Base-by-base conservation (phyloP, 768 basidiomycete genomes). In the Heimioporus sp. region DNA sequence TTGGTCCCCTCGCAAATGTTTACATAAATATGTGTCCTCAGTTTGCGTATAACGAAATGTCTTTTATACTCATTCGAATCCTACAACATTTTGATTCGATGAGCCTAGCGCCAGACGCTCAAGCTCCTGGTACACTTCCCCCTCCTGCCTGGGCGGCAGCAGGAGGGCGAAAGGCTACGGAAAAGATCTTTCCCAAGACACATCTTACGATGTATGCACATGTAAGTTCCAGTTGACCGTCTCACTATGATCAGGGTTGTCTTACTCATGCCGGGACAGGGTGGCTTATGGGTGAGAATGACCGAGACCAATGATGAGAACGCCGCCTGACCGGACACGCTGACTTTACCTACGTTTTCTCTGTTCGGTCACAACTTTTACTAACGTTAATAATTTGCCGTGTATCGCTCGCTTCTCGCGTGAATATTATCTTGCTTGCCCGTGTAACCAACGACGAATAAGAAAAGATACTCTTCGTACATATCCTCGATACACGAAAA, bases 51-150 rank as follows among this genome's bases (percentile, higher is more conserved):
- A 79, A 81, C 53, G 80, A 81, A 55, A 60, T 81, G 66, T 85
- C 84, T 1, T 85, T 84, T 68, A 73, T 85, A 63, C 63, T 86
- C 46, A 75, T 87, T 49, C 76, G 82, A 4, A 72, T 87, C 24
- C 66, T 86, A n/a, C 85, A 87, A 60, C 71, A 69, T 37, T 86
- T 86, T 65, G 70, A 72, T 0, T 71, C 72, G 0, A 67, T 86
- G 39, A 63, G 67, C 5, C 70, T 85, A 11, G 79, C 76, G 28
- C 65, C 70, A 11, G 73, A 73, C 2, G 74, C 81, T 0, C 72
- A 76, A 46, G 77, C 76, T 1, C 72, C 74, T 0, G 76, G 72
- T 13, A 72, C 75, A 3, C 69, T 65, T 8, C 78, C 80, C 12
- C 82, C 80, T 1, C 40, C 62, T 4, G 68, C 72, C 12, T 85